Evolutionary conservation across 352 stramenopile genomes (phyloP), one percentile per base, ranked within the genome.

Genomic region (Globisporangium cystogenes): DNA sequence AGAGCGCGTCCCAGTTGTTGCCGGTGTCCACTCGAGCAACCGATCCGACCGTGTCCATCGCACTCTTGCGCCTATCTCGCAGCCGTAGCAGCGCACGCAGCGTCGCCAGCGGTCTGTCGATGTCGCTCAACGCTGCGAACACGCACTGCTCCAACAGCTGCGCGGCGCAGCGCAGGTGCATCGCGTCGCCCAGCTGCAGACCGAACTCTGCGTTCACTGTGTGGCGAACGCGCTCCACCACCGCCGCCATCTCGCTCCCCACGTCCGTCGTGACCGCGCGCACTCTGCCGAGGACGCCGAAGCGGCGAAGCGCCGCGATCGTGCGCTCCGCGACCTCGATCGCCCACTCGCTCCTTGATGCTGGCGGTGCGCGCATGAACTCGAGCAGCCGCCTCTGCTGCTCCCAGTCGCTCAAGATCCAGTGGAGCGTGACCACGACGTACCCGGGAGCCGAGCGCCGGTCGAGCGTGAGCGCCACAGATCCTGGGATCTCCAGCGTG

Each of bases 331-430:
- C 33, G 14, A 37, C 33, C 33, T 37, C 12, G 3, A 2, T 37
- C 14, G 33, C 12, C 33, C 33, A 16, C 33, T 37, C 33, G 0
- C 12, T 18, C 8, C 33, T 37, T 18, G 11, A 16, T 18, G 33
- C 14, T 6, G 33, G 12, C 33, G 33, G 42, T 4, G 35, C 40
- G 42, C 43, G 44, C 20, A 52, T 58, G 42, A 58, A 46, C 31
- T 51, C 52, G 12, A 58, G 11, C 21, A 58, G 31, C 45, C 52
- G 40, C 11, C 42, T 51, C 33, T 58, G 51, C 7, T 46, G 42
- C 52, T 46, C 44, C 52, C 52, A 58, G 16, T 58, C 44, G 29
- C 26, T 37, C 41, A 33, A 50, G 36, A 58, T 49, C 52, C 52
- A 58, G 52, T 58, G 52, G 14, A 51, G 31, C 41, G 41, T 58